Evolutionary conservation across 2,329 filamentous ascomycete species (phyloP).

Genomic region (Aschersonia sp.): DNA sequence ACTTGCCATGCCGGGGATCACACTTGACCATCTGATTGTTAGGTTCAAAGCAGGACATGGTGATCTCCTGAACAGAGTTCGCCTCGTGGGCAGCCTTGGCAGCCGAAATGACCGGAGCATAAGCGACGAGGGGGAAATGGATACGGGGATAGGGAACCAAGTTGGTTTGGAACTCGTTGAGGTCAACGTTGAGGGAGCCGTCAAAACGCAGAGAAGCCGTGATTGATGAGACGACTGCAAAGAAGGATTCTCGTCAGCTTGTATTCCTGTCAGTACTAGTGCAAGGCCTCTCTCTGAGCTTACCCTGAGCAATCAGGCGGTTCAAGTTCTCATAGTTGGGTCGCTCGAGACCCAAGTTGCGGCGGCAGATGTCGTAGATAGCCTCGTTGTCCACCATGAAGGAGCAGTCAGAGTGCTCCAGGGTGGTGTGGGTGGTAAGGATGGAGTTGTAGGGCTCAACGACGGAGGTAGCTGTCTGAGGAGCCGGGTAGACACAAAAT

Average conservation of each 20-base stretch:
- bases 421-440: conserved; percentile 94
- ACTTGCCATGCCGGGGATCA: conserved; percentile 96
- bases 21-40: conserved; percentile 99
- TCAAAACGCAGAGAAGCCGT: conserved; percentile 97
- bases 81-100: conserved; percentile 95
- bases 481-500: conserved; percentile 97
- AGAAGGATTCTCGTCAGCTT: not conserved
- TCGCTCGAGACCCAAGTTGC: conserved; percentile 92
- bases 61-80: conserved; percentile 97
- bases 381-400: conserved; percentile 99
- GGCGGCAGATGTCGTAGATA: conserved; percentile 98
- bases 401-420: conserved; percentile 98
- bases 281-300: conserved; percentile 3
- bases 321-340: conserved; percentile 99
- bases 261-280: not conserved
- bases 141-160: conserved; percentile 97
- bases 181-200: conserved; percentile 94
- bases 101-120: conserved; percentile 85
- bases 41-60: conserved; percentile 97
- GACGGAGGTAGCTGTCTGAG: conserved; percentile 90
- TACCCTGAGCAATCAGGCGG: conserved; percentile 93
- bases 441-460: conserved; percentile 99
- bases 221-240: conserved; percentile 85
- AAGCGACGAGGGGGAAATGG: conserved; percentile 96
- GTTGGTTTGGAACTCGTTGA: conserved; percentile 99